phyloP scores from a whole-genome alignment of 2,329 filamentous ascomycete genomes.

The Sporothrix humicola region DNA sequence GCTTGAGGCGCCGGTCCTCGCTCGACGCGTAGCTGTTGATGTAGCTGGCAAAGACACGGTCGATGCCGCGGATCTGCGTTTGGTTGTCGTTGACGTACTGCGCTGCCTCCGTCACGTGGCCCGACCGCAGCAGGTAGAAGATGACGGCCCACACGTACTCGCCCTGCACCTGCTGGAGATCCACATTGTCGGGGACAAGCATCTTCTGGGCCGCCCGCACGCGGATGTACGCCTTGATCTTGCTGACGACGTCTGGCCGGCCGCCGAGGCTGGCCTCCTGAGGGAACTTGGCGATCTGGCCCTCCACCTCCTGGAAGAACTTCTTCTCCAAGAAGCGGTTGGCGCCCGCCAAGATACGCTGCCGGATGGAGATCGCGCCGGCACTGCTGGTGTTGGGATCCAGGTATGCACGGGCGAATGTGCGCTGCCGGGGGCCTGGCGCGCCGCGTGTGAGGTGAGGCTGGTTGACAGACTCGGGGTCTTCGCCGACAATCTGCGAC shows the following conservation, averaged over 20 bases:
- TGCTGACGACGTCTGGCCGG: slow-evolving; percentile 83
- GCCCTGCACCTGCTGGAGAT: slow-evolving; percentile 77
- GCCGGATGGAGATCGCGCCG: slow-evolving; percentile 71
- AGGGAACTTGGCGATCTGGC: slow-evolving; percentile 78
- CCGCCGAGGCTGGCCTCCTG: slow-evolving; percentile 89
- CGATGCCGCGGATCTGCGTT: slow-evolving; percentile 83
- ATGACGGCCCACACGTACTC: slow-evolving; percentile 94
- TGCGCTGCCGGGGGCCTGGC: slow-evolving; percentile 72
- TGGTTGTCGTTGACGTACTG: slow-evolving; percentile 83
- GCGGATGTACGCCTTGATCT: slow-evolving; percentile 90
- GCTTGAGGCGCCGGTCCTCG: slow-evolving; percentile 75
- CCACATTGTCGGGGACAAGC: slow-evolving; percentile 78
- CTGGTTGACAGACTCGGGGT: slow-evolving; percentile 54
- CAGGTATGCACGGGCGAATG: slow-evolving; percentile 77
- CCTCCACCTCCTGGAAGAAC: slow-evolving; percentile 79
- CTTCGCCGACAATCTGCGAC: slow-evolving; percentile 77
- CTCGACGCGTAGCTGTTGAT: slow-evolving; percentile 82
- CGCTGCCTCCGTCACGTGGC: slow-evolving; percentile 81
- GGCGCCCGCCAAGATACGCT: slow-evolving; percentile 79
- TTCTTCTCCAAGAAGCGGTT: slow-evolving; percentile 79
- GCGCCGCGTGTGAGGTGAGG: slow-evolving; percentile 56
- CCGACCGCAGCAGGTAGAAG: slow-evolving; percentile 87
- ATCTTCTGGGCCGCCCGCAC: slow-evolving; percentile 81
- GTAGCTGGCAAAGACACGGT: slow-evolving; percentile 87
- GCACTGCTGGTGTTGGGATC: slow-evolving; percentile 72